Base-by-base conservation (phyloP, 2,329 filamentous ascomycete genomes). In the Botrytis hyacinthi region DNA sequence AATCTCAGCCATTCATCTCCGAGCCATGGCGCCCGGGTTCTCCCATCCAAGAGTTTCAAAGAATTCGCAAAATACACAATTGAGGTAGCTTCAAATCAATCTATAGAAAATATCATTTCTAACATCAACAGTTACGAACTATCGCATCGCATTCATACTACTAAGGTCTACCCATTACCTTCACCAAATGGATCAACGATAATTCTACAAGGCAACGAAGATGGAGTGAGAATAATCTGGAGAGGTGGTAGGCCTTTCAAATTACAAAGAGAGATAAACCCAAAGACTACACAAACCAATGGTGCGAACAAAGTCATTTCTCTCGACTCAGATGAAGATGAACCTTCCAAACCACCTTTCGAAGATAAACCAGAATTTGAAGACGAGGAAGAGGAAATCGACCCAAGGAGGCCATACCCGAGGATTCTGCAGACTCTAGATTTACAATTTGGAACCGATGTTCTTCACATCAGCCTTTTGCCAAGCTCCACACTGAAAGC, bases 121-220 rank as follows among this genome's bases (percentile, higher is more conserved):
- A 54, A 61, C 62, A 44, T 29, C 9, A 37, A 75, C 71, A 91
- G 89, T 74, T 91, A 91, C 77, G 87, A 89, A 73, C 82, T 91
- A 46, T 83, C 85, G 60, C 85, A 87, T 74, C 87, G 89, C 74
- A 84, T 90, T 66, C 84, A 91, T 80, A 84, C 88, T 78, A 84
- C 90, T 68, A 87, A 89, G 77, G 86, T 86, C 6, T 91, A 91
- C 78, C 90, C 90, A 1, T 83, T 90, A 29, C 84, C 85, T 73
- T 90, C 89, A 1, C 85, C 88, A 2, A 90, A 92, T 78, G 89
- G 89, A 51, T 89, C 90, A 10, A 88, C 86, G 3, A 86, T 91
- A 78, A 80, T 91, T 40, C 81, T 92, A 62, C 90, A 90, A 77
- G 89, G 87, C 63, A 89, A 91, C 77, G 88, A 90, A 74, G 89